Conservation (phyloP, 225 moss, liverwort and hornwort species). For the Marchantia paleacea region DNA sequence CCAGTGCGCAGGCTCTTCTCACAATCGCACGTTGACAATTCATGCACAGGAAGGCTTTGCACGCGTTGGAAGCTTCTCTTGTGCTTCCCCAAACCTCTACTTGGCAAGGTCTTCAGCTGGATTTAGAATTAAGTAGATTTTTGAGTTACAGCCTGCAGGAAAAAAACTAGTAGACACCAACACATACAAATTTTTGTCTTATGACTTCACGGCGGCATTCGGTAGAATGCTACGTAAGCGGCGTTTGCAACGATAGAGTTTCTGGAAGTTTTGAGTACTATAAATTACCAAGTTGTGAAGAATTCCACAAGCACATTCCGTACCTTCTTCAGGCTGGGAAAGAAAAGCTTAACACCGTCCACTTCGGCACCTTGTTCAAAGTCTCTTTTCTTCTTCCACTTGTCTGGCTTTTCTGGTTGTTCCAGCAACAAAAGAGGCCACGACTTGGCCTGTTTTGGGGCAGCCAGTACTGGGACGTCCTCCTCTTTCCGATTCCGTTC, state of each 20-base stretch:
- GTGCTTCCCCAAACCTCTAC: conserved; percentile 52
- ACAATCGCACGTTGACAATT: conserved; percentile 29
- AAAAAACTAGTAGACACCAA: no score
- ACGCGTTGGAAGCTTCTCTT: conserved; percentile 54
- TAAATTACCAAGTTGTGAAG: background rate
- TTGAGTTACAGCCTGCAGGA: no score
- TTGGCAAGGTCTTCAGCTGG: conserved; percentile 47
- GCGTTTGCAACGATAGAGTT: no score
- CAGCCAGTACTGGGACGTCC: background rate
- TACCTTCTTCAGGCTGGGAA: conserved; percentile 45
- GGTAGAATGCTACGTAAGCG: no score
- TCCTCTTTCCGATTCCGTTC: background rate
- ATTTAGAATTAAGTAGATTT: background rate
- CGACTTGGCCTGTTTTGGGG: conserved; percentile 16
- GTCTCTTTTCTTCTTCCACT: conserved; percentile 14
- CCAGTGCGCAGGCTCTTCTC: conserved; percentile 27
- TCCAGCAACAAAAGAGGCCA: conserved; percentile 19
- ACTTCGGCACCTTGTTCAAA: conserved; percentile 10
- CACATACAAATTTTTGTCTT: background rate
- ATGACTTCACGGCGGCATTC: background rate
- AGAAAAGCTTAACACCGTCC: conserved; percentile 37
- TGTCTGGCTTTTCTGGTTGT: conserved; percentile 24
- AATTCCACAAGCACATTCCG: background rate
- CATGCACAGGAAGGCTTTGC: conserved; percentile 38
- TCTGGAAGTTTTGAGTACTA: no score